Percentiles rank a stretch among this genome's conserved stretches.
Conservation (phyloP, 148 eudicot species). For the Spergularia marina region DNA sequence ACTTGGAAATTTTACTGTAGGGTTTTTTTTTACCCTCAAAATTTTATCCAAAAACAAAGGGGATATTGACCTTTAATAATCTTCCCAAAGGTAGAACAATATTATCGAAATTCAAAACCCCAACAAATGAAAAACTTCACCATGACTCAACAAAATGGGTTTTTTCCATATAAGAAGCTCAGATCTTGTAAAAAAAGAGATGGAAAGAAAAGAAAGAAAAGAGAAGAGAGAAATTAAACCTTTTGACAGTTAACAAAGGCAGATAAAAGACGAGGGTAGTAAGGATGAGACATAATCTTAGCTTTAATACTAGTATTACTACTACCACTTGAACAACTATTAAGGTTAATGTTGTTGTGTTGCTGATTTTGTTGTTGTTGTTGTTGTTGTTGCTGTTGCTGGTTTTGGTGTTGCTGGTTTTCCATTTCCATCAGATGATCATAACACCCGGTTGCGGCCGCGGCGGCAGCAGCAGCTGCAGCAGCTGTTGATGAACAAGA, state of each 20-base stretch:
- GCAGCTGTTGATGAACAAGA: constrained; percentile 20
- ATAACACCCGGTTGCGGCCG: constrained; percentile 22
- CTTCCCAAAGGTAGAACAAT: no score
- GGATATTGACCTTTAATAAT: no score
- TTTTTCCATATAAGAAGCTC: not conserved
- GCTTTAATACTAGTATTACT: constrained; percentile 43
- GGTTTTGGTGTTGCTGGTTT: constrained; percentile 27
- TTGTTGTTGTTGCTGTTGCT: constrained; percentile 25
- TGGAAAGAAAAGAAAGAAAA: not conserved
- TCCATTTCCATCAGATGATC: constrained; percentile 26
- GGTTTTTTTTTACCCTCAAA: no score
- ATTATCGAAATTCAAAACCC: no score
- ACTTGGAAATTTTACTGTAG: no score
- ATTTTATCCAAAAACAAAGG: no score
- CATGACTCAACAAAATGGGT: not conserved
- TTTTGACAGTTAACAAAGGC: constrained; percentile 83
- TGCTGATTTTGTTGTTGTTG: constrained; percentile 22
- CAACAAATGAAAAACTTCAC: no score
- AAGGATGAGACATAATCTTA: constrained; percentile 91
- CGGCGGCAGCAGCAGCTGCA: constrained; percentile 12
- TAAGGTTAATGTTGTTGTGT: constrained; percentile 6
- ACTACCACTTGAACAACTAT: not conserved
- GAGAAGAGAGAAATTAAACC: constrained; percentile 28
- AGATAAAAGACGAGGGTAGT: constrained; percentile 74
- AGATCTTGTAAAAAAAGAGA: constrained; percentile 15